A percentile compares a stretch with the other conserved stretches of the same genome.
Evolutionary conservation across 352 stramenopile genomes (phyloP).

Genomic region (Pythium diclinum): DNA sequence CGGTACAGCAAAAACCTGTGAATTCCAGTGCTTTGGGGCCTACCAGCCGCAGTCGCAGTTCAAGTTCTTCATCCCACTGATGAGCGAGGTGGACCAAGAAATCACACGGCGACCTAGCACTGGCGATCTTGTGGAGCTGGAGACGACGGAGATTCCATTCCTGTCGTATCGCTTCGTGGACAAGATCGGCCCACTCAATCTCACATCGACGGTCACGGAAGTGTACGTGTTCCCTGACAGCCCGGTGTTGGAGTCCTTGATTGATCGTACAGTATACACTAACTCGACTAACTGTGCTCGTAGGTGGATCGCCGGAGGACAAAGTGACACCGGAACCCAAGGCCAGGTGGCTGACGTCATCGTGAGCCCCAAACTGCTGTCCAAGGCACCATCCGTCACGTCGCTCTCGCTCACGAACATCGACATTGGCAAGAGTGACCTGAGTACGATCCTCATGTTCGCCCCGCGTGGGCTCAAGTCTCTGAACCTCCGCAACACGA

Average conservation of each 20-base stretch:
- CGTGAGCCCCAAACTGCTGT: neutral
- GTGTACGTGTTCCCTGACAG: neutral
- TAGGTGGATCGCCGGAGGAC: neutral
- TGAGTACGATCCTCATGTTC: neutral
- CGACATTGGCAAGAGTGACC: neutral
- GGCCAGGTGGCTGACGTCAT: neutral
- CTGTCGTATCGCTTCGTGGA: neutral
- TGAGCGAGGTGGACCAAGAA: neutral
- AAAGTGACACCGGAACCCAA: neutral
- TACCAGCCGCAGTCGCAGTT: neutral
- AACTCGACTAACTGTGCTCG: neutral
- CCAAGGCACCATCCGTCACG: neutral
- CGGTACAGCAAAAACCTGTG: neutral
- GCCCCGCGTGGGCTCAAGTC: neutral
- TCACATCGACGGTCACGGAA: neutral
- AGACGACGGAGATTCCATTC: neutral
- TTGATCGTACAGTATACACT: no score
- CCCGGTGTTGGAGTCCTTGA: no score
- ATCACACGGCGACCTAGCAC: no score
- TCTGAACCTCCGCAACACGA: neutral
- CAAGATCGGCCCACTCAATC: neutral
- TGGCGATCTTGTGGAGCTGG: no score
- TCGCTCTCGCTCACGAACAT: neutral
- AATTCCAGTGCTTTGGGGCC: neutral
- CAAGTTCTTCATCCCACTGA: neutral